Evolutionary conservation across 2,329 filamentous ascomycete species (phyloP), one percentile per base, ranked within the genome.

Genomic region (Diaporthe capsici): DNA sequence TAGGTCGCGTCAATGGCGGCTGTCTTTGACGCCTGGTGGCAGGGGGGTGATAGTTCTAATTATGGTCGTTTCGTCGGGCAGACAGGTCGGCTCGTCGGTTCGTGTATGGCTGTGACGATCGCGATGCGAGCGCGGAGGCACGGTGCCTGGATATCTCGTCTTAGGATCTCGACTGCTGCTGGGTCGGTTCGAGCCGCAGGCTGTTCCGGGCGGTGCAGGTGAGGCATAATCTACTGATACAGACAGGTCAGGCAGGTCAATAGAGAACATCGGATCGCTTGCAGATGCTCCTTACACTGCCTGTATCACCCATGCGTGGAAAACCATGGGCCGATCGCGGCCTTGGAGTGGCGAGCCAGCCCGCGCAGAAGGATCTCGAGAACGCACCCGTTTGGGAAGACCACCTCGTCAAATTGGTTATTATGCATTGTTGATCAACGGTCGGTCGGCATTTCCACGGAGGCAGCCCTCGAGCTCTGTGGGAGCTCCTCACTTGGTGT

Each of bases 1-100:
- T 31, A 34, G 47, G 47, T 68, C 65, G 65, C 65, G 47, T 68
- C 65, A 68, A 68, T 47, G 65, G 65, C 65, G 47, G 65, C 65
- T 68, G 47, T 68, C 49, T 17, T 42, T 53, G 44, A 53, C 65
- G 65, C 65, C 65, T 47, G 31, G 47, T 31, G 63, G 31, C 63
- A 37, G 47, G 47, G 63, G 47, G 13, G 12, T 8, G 9, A 9
- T 28, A 28, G 34, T 68, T 68, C 63, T 68, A 68, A 53, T 39
- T 68, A 68, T 68, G 63, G 63, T 51, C 63, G 22, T 4, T 25
- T 68, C 13, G 25, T 9, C 10, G 22, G 31, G 47, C 44, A 37
- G 31, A 37, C 20, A 20, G 44, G 12, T 13, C 9, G 61, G 22
- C 44, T 67, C 28, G 25, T n/a, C 28, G 28, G 20, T 4, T 61